These are phyloP conservation scores for Aureobasidium namibiae DNA, from an alignment of 2,329 filamentous ascomycete species.

Conservation along the genomic window DNA sequence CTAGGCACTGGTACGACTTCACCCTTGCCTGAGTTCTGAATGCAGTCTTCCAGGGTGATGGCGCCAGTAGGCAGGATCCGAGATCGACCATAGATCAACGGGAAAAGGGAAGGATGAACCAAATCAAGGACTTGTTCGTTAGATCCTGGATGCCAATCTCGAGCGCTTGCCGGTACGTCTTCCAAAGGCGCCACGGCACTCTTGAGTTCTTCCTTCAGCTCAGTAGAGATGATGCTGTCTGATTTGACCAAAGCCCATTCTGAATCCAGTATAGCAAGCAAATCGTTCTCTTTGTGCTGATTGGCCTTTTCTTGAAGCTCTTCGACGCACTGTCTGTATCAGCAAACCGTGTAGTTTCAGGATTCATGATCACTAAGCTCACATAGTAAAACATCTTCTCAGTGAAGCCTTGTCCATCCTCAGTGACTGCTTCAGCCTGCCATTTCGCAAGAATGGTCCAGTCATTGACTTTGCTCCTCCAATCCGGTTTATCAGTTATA, in stretches of 20 bases:
- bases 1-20: slow-evolving; percentile 15
- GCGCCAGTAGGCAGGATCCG: slow-evolving; percentile 30
- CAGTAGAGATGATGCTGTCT: slow-evolving; percentile 36
- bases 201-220: slow-evolving; percentile 35
- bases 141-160: slow-evolving; percentile 56
- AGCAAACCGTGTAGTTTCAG: not conserved
- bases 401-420: slow-evolving; percentile 13
- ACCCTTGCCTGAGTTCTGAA: slow-evolving; percentile 23
- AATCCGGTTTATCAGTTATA: slow-evolving; percentile 26
- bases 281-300: slow-evolving; percentile 33
- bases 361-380: not conserved
- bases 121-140: slow-evolving; percentile 52
- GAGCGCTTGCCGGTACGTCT: slow-evolving; percentile 38
- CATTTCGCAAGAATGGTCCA: slow-evolving; percentile 21
- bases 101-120: slow-evolving; percentile 57
- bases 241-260: slow-evolving; percentile 44
- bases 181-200: slow-evolving; percentile 42
- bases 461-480: slow-evolving; percentile 24
- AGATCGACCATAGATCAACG: slow-evolving; percentile 47
- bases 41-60: slow-evolving; percentile 25
- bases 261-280: slow-evolving; percentile 40
- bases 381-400: slow-evolving; percentile 23
- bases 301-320: slow-evolving; percentile 45
- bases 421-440: slow-evolving; percentile 17
- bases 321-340: slow-evolving; percentile 23